Conservation (phyloP, 1,139 yeast species). For the Suhomyces panamericanus region DNA sequence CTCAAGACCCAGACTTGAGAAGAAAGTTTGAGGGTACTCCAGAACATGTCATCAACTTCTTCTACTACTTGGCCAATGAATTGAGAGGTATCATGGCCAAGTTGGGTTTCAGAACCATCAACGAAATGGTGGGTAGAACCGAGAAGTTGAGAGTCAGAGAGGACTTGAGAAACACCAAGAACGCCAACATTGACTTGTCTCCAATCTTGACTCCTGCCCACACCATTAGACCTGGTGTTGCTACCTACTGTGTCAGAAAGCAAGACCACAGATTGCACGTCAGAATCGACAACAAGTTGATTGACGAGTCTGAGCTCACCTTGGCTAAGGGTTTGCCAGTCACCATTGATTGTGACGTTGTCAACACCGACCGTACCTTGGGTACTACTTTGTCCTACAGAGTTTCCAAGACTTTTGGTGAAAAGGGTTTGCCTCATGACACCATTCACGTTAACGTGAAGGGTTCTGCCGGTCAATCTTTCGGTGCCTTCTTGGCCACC, state of each 20-base stretch:
- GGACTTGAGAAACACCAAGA: constrained; percentile 83
- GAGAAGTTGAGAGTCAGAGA: constrained; percentile 86
- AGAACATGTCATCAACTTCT: constrained; percentile 96
- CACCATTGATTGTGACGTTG: constrained; percentile 86
- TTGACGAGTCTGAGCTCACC: constrained; percentile 93
- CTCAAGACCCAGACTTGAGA: constrained; percentile 94
- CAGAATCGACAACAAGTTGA: constrained; percentile 90
- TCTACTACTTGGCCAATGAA: constrained; percentile 91
- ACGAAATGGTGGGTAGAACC: constrained; percentile 97
- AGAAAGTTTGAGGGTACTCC: constrained; percentile 95
- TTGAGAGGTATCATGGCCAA: constrained; percentile 90
- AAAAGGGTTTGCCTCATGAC: constrained; percentile 90
- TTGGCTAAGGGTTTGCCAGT: constrained; percentile 94
- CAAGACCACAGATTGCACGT: constrained; percentile 94
- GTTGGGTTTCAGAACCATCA: constrained; percentile 91
- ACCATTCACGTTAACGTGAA: constrained; percentile 88
- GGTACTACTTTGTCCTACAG: constrained; percentile 95
- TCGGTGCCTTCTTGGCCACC: constrained; percentile 95
- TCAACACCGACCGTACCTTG: constrained; percentile 93
- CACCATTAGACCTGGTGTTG: constrained; percentile 95
- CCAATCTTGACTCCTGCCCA: constrained; percentile 97
- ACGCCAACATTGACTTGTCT: constrained; percentile 84
- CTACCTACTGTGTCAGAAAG: constrained; percentile 87
- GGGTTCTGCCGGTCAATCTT: constrained; percentile 98
- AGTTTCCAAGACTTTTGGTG: constrained; percentile 91